Evolutionary conservation across 257 asterid genomes (phyloP), one percentile per base, ranked within the genome.

Genomic region (Fraxinus anomala): DNA sequence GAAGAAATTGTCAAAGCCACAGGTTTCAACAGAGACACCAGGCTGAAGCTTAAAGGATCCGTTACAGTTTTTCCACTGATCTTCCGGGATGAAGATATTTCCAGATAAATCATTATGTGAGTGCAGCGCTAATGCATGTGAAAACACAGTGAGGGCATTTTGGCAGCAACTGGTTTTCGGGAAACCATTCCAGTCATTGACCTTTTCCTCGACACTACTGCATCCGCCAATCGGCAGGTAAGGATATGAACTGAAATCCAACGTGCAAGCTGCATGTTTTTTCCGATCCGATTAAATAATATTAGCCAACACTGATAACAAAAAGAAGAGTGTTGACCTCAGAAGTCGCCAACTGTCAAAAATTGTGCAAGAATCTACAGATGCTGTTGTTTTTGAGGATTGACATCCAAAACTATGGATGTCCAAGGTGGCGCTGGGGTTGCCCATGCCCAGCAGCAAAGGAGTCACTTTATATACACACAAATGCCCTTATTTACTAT

Each of bases 171-270:
- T 77, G 30, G 88, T 80, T 49, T 73, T 49, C 8, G 94, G 94
- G 76, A 87, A 74, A 76, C 84, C 80, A 37, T 77, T 86, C 96
- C 95, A 91, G 51, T 87, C 86, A 7, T 76, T 17, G 74, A 79
- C 72, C 54, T 63, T 83, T 70, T 85, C 89, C 3, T 76, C 11
- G 49, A 79, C 77, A n/a, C 61, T 79, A 36, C 28, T 30, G 63
- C 97, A 92, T 56, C 91, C 97, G 39, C 96, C 93, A 47, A 73
- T 80, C 68, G 97, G 97, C 39, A 67, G 79, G 81, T 89, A 92
- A 17, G 92, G 88, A 31, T 70, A 73, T 26, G 85, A 17, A 7
- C 79, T 84, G 88, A 89, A 87, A 80, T 92, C 80, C 72, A 92
- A 77, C 30, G 82, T 74, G 84, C 96, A 92, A 40, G 75, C 96